phyloP scores from a whole-genome alignment of 495 filamentous ascomycete genomes.

The Tuber microsphaerosporum region DNA sequence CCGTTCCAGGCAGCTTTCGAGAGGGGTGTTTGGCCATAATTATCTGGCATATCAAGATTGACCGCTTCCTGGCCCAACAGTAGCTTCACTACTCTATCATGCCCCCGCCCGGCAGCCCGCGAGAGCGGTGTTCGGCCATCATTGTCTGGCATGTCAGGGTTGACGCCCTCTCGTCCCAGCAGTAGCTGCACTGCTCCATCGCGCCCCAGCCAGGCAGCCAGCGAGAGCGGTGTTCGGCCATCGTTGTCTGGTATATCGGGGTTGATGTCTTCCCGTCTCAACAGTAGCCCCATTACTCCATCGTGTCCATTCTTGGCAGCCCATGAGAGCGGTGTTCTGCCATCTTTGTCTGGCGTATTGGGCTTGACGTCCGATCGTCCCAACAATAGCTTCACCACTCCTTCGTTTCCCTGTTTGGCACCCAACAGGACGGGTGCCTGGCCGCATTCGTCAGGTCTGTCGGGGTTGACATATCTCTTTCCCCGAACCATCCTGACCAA shows the following conservation, averaged over 20 bases:
- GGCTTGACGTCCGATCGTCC: background rate
- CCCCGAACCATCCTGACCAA: background rate
- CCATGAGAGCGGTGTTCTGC: background rate
- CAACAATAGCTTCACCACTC: background rate
- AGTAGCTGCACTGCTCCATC: background rate
- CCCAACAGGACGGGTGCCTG: background rate
- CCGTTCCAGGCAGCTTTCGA: background rate
- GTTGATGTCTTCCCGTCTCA: background rate
- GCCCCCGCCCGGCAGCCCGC: no score
- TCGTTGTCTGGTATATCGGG: background rate
- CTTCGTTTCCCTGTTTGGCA: background rate
- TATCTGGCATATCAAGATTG: background rate
- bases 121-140: background rate
- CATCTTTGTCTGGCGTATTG: no score
- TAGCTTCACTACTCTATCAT: background rate
- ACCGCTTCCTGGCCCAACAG: background rate
- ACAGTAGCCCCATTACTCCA: background rate
- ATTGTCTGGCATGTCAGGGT: background rate
- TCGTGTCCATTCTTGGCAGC: background rate
- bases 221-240: background rate
- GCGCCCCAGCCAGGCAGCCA: background rate
- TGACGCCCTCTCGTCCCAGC: background rate
- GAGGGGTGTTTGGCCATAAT: background rate
- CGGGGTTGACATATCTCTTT: background rate
- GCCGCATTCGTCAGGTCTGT: background rate